Evolutionary conservation across 2,329 filamentous ascomycete genomes (phyloP), one percentile per base, ranked within the genome.

Genomic region (Niveomyces coronatus): DNA sequence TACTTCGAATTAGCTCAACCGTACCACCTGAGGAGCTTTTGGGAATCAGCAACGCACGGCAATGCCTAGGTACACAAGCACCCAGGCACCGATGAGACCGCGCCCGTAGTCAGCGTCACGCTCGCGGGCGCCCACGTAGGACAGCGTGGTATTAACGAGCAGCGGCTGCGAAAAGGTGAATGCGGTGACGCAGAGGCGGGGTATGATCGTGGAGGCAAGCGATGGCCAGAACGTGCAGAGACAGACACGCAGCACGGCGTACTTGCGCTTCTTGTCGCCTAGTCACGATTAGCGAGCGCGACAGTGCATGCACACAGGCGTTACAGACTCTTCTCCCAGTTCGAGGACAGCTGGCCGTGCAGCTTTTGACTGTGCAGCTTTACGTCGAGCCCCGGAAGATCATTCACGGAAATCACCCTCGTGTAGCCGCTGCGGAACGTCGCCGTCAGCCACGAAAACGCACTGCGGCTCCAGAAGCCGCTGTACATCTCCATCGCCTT

Each of bases 121-220:
- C 1, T 42, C 16, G 2, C 43, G 30, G 7, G 47, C 26, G 4
- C 42, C 34, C 1, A 53, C 42, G 18, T 40, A 52, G 10, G 20
- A 39, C 1, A 57, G 49, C 0, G 49, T 48, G 2, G 40, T 46
- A 5, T 50, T 46, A 27, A 58, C 51, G 1, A 58, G 45, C 19
- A 58, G 51, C 2, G 55, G 55, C 33, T 56, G 54, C 0, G 48
- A 37, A 43, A 58, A 58, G 7, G 45, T 53, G 18, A 57, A 53
- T 4, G 42, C 45, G 1, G 52, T 47, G 10, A 48, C 43, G 28
- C 43, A 47, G 1, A 58, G 45, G 8, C 54, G 48, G 3, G 53
- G 51, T 3, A 53, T 40, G 14, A 52, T 22, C 2, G 42, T 43
- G 0, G 45, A 42, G 8, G 49, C n/a, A 17, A 54, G 47, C 0